A percentile compares a stretch with the other conserved stretches of the same genome.
phyloP scores from a whole-genome alignment of 192 early-diverging fungal species.

The Rhizophagus prolifer region DNA sequence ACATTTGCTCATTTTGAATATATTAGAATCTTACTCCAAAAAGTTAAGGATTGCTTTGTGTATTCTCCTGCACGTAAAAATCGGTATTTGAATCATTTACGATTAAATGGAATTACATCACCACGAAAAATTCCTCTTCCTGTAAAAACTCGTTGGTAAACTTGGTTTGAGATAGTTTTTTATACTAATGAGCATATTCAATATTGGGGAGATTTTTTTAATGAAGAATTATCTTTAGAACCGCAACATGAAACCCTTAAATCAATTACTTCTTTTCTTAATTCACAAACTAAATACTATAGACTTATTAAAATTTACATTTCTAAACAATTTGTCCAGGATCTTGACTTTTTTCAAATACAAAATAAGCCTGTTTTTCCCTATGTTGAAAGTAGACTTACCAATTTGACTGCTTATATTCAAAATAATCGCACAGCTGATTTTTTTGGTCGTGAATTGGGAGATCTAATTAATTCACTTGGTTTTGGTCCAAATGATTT shows the following conservation, averaged over 20 bases:
- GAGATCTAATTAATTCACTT: not conserved
- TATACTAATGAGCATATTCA: conserved; percentile 3
- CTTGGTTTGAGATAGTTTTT: conserved; percentile 17
- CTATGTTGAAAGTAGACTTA: not conserved
- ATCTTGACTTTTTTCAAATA: conserved; percentile 9
- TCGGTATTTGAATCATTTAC: not conserved
- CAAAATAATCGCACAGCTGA: not conserved
- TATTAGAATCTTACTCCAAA: conserved; percentile 1
- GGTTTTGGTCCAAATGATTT: not conserved
- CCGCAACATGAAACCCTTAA: not conserved
- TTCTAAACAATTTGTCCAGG: not conserved
- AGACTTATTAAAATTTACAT: conserved; percentile 5
- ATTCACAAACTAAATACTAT: not conserved
- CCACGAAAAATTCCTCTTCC: not conserved
- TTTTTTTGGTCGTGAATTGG: not conserved
- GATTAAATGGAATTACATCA: conserved; percentile 4
- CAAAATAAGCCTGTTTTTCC: not conserved
- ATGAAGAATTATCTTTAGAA: not conserved
- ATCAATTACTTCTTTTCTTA: not conserved
- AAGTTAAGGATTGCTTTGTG: not conserved
- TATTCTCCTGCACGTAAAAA: not conserved
- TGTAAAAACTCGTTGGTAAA: not conserved
- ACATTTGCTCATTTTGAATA: conserved; percentile 2
- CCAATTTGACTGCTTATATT: not conserved
- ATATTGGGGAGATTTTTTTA: conserved; percentile 9